Base-by-base conservation (phyloP, 2,329 filamentous ascomycete species). In the Cryphonectria radicalis region DNA sequence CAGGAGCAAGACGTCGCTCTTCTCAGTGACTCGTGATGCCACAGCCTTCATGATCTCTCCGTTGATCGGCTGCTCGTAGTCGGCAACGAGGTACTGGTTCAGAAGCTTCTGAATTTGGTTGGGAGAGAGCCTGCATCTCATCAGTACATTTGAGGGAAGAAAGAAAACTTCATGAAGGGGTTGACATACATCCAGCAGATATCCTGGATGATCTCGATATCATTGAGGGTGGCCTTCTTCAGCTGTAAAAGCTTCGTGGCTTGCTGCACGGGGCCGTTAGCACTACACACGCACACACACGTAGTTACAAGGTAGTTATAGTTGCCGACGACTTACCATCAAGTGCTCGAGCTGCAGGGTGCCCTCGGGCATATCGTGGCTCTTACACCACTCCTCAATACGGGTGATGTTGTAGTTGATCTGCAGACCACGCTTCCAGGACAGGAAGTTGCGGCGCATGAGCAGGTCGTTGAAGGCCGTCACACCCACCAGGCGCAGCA, bases 341-440 rank as follows among this genome's bases (percentile, higher is more conserved):
- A 99, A 84, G 85, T 99, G 96, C 86, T 99, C 96, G 70, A 99
- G 88, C 84, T 98, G 95, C 68, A 99, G 88, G 42, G 95, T 99
- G 69, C 96, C 96, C 82, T 99, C 95, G 0, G 96, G 96, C 95
- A 99, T 98, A 77, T 98, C 96, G 81, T 99, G 97, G 79, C 95
- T 97, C 90, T 99, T 99, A 85, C 96, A 99, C 96, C 96, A 99
- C 83, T 99, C 96, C 82, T 99, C 96, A 74, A 99, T 99, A 71
- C 96, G 90, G 35, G 96, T 99, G 81, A 99, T 99, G 84, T 99
- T 99, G 87, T 99, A 99, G 85, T 99, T 99, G 85, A 99, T 99
- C 82, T 99, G 96, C 69, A 99, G 89, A 77, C 96, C 96, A 81
- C 96, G 94, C 87, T 99, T 99, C 96, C 96, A 99, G 0, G 95